Percentiles rank a stretch among this genome's conserved stretches.
Conservation (phyloP, 1,284 basidiomycete genomes). For the Irpex sp. region DNA sequence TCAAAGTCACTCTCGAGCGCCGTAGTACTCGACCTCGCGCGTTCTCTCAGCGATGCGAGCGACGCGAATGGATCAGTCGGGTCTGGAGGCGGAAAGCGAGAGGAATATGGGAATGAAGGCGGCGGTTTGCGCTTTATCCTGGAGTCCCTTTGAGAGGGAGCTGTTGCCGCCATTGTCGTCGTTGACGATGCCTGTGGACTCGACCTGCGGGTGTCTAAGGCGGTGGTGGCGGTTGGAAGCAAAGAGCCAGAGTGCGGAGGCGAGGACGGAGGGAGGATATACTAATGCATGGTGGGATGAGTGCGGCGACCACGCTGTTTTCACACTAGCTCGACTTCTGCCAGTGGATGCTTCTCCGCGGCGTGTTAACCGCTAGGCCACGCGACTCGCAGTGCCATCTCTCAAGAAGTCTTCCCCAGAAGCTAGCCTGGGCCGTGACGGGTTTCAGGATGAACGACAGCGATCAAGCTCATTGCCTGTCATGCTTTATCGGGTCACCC, state of each 20-base stretch:
- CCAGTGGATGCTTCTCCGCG: neutral
- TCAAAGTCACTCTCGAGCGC: conserved; percentile 12
- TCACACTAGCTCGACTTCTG: neutral
- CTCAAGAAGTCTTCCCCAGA: too few species aligned
- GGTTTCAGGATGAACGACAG: neutral
- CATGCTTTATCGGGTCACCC: neutral
- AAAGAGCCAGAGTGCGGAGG: neutral
- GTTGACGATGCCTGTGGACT: neutral
- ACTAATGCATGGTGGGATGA: neutral
- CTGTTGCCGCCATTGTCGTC: neutral
- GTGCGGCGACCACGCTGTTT: neutral
- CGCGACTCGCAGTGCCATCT: neutral
- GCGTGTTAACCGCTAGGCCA: neutral
- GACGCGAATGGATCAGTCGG: conserved; percentile 53
- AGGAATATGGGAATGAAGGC: conserved; percentile 37
- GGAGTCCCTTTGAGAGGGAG: neutral
- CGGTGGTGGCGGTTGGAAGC: neutral
- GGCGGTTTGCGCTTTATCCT: conserved; percentile 46
- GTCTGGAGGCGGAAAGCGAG: conserved; percentile 50
- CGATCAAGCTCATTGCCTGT: neutral
- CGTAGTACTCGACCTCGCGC: conserved; percentile 29
- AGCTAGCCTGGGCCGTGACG: neutral
- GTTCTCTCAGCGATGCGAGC: conserved; percentile 43
- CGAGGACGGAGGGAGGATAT: neutral
- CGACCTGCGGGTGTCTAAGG: neutral